Evolutionary conservation across 305 asterid species (phyloP).

Genomic region (Caryopteris hybrid): DNA sequence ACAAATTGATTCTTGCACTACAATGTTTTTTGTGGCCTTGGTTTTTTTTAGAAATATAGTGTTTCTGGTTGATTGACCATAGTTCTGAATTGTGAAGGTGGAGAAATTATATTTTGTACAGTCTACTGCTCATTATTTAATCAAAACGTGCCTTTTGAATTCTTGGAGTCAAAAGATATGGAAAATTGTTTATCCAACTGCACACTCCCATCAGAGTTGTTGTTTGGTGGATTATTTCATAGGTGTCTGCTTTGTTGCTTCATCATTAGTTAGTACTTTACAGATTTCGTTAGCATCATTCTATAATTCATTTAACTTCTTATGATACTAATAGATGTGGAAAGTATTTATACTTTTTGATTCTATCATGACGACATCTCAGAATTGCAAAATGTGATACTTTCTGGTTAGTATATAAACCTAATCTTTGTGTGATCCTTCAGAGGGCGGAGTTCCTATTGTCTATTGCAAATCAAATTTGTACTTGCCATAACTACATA

Average conservation of each 20-base stretch:
- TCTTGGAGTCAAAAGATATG: neutral
- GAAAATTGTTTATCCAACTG: neutral
- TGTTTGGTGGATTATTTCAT: neutral
- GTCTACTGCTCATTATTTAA: neutral
- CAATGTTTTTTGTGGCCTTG: neutral
- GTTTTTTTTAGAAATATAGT: no score
- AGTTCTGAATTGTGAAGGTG: no score
- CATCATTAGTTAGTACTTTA: neutral
- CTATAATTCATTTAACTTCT: neutral
- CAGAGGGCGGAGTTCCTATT: conserved; percentile 39
- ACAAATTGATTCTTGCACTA: neutral
- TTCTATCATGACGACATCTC: neutral
- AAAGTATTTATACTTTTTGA: neutral
- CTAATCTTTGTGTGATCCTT: neutral
- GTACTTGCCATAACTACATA: conserved; percentile 3
- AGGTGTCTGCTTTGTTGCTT: neutral
- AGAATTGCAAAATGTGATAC: no score
- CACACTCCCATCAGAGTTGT: neutral
- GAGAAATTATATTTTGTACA: neutral
- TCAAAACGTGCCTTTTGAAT: neutral
- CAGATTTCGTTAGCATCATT: neutral
- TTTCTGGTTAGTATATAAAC: neutral
- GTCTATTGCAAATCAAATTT: conserved; percentile 23
- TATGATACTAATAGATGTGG: neutral
- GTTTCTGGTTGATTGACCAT: no score